A percentile compares a stretch with the other conserved stretches of the same genome.
phyloP scores from a whole-genome alignment of 257 asterid genomes.

The Anisodus acutangulus region DNA sequence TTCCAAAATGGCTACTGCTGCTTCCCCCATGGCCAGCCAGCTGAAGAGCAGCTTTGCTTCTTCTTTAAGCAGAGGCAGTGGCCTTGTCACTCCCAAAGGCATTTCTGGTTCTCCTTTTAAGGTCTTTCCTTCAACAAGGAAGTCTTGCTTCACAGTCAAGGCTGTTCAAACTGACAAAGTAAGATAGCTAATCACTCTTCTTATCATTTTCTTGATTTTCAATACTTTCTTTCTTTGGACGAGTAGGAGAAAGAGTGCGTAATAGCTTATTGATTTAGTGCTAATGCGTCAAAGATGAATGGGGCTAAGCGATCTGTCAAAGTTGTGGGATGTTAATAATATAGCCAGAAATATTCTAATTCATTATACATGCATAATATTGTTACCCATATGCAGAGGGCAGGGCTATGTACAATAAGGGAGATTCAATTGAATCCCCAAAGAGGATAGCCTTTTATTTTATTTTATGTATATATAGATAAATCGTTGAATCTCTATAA shows the following conservation, averaged over 20 bases:
- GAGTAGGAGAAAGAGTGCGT: not conserved
- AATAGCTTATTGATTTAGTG: too few relatives aligned
- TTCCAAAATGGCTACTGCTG: conserved; percentile 66
- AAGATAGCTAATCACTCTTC: not conserved
- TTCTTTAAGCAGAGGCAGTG: conserved; percentile 47
- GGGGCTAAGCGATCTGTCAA: too few relatives aligned
- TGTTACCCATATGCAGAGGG: too few relatives aligned
- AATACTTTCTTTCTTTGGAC: not conserved
- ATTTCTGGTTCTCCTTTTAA: conserved; percentile 79
- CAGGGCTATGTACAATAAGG: too few relatives aligned
- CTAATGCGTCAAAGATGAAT: too few relatives aligned
- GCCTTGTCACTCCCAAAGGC: conserved; percentile 69
- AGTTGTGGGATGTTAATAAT: too few relatives aligned
- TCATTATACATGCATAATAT: too few relatives aligned
- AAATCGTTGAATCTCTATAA: too few relatives aligned
- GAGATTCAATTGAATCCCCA: too few relatives aligned
- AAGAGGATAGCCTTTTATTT: too few relatives aligned
- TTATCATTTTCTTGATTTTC: not conserved
- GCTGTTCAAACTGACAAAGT: conserved; percentile 87
- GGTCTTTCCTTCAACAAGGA: conserved; percentile 60
- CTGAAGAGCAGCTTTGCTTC: conserved; percentile 68
- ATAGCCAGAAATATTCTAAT: too few relatives aligned
- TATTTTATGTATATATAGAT: too few relatives aligned
- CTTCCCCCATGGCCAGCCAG: conserved; percentile 87
- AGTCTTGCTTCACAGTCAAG: conserved; percentile 65